Base-by-base conservation (phyloP, 1,139 yeast genomes). In the Geotrichum citri-aurantii region DNA sequence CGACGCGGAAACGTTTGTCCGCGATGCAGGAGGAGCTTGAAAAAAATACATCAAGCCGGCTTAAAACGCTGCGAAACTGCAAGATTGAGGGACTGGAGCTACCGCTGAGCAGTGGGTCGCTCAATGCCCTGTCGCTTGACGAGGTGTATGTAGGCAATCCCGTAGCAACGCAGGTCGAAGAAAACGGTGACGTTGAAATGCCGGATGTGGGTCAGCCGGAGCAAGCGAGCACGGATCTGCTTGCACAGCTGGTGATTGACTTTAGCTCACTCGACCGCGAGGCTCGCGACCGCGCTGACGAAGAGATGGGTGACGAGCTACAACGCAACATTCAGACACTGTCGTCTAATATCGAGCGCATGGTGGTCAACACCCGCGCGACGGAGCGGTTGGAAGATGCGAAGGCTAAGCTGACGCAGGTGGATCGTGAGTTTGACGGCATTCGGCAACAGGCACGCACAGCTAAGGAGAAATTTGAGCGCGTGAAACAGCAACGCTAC, bases 281-380 rank as follows among this genome's bases (percentile, higher is more conserved):
- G 57, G 79, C 79, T 58, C 73, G 71, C 62, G 73, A 71, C 26
- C 70, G 66, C 49, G 68, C 66, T 27, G 72, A 70, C 48, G 74
- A 73, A 4, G 66, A 68, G 2, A 69, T 71, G 21, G 75, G 71
- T 23, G 69, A 70, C 37, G 76, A 73, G 29, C 69, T 82, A 26
- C 79, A 76, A 55, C 80, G 77, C 7, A 71, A 79, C 56, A 75
- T 85, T 14, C 81, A 80, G 60, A 78, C 79, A 0, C 79, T 86
- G 52, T 77, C 83, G 3, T 80, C 81, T 37, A 83, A 79, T 46
- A 73, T 92, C 56, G 86, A 83, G 53, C 75, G 75, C 54, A 75
- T 89, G 66, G 84, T 90, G 26, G 96, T 97, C 17, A 91, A 91
- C 70, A 78, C 85, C 29, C 86, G 87, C 65, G 97, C 97, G 0